These are phyloP conservation scores for Fusarium chuoi DNA, from an alignment of 2,329 filamentous ascomycete genomes.

Conservation along the genomic window DNA sequence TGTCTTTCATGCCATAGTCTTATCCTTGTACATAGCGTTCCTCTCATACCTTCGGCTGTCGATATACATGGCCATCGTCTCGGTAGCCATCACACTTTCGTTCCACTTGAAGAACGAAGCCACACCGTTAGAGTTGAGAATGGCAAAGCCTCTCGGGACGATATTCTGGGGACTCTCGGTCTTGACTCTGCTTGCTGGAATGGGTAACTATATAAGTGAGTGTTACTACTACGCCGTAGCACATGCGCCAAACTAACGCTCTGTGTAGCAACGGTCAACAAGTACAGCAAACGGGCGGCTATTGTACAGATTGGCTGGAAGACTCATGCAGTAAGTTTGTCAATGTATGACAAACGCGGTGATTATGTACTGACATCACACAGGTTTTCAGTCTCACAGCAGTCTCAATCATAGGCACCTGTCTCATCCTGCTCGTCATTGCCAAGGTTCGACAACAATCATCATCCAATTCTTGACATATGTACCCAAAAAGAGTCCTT, in stretches of 20 bases:
- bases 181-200: conserved; percentile 78
- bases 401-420: conserved; percentile 71
- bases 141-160: conserved; percentile 85
- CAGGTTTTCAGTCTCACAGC: conserved; percentile 72
- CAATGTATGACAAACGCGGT: background rate
- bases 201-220: conserved; percentile 87
- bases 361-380: background rate
- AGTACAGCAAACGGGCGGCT: conserved; percentile 81
- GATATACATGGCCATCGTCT: conserved; percentile 90
- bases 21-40: conserved; percentile 63
- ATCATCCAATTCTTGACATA: conserved; percentile 16
- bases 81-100: conserved; percentile 88
- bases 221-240: background rate
- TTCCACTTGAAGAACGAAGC: conserved; percentile 88
- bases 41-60: conserved; percentile 90
- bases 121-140: conserved; percentile 73
- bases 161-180: conserved; percentile 88
- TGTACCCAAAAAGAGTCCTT: background rate
- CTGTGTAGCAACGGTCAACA: conserved; percentile 71
- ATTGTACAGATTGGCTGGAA: conserved; percentile 95
- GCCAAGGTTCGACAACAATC: conserved; percentile 48
- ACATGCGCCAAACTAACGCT: background rate
- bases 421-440: conserved; percentile 69
- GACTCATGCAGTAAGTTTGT: conserved; percentile 77
- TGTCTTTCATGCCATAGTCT: background rate